These are phyloP conservation scores for Schoenoplectus tabernaemontani DNA, from an alignment of 202 grass and related monocot species.

Conservation along the genomic window DNA sequence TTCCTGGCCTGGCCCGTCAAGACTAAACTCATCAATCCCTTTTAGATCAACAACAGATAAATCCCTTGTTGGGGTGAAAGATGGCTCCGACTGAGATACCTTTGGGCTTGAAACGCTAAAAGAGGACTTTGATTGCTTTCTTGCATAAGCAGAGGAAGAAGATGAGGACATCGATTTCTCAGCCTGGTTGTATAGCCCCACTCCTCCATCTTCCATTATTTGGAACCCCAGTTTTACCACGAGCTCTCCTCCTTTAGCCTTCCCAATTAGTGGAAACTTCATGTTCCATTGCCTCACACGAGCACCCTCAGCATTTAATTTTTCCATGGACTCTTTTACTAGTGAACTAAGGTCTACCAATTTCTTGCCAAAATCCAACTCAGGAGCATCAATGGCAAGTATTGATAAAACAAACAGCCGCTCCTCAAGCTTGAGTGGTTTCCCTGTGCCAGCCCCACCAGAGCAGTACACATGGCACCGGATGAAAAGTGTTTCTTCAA, in stretches of 20 bases:
- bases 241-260: conserved; percentile 82
- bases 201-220: conserved; percentile 78
- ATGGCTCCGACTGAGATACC: conserved; percentile 29
- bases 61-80: conserved; percentile 32
- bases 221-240: conserved; percentile 70
- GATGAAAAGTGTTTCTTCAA: conserved; percentile 89
- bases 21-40: conserved; percentile 83
- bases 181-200: conserved; percentile 54
- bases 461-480: conserved; percentile 79
- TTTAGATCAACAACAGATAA: conserved; percentile 37
- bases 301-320: conserved; percentile 41
- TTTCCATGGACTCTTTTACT: conserved; percentile 72
- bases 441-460: conserved; percentile 42
- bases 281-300: conserved; percentile 67
- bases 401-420: conserved; percentile 49
- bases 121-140: conserved; percentile 71
- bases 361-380: conserved; percentile 65
- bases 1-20: conserved; percentile 39
- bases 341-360: conserved; percentile 57
- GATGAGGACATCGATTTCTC: conserved; percentile 14
- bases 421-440: conserved; percentile 57
- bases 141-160: conserved; percentile 31
- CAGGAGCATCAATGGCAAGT: conserved; percentile 71
- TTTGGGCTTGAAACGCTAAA: conserved; percentile 84
- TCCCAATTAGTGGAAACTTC: conserved; percentile 52